Evolutionary conservation across 129 eudicot genomes (phyloP).

Genomic region (Helianthus annuus): DNA sequence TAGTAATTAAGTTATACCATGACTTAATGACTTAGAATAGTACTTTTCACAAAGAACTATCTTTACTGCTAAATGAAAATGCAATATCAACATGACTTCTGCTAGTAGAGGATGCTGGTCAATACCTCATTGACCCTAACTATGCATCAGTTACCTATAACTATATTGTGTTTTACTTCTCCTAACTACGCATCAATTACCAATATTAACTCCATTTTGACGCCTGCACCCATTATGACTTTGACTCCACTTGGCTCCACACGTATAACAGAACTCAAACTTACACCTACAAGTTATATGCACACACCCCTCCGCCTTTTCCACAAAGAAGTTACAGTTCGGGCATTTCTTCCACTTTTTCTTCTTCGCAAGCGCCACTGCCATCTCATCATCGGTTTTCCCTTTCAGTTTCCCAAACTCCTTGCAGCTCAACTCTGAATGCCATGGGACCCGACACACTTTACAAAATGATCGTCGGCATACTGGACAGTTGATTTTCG

Average conservation of each 20-base stretch:
- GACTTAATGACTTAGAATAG: too few species aligned
- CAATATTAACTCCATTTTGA: too few species aligned
- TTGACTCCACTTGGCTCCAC: conserved; percentile 31
- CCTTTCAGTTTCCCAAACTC: conserved; percentile 33
- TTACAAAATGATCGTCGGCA: conserved; percentile 60
- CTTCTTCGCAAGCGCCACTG: conserved; percentile 39
- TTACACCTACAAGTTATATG: conserved; percentile 62
- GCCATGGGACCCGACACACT: conserved; percentile 49
- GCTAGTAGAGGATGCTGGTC: too few species aligned
- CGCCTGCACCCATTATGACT: too few species aligned
- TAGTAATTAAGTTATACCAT: too few species aligned
- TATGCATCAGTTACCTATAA: too few species aligned
- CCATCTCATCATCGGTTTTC: conserved; percentile 21
- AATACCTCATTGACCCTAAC: too few species aligned
- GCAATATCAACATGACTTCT: too few species aligned
- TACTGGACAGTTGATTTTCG: conserved; percentile 37
- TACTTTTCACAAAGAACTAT: too few species aligned
- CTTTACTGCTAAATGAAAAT: too few species aligned
- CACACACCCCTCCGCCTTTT: conserved; percentile 47
- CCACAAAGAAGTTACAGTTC: conserved; percentile 45
- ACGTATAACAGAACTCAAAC: conserved; percentile 47
- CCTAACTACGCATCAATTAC: too few species aligned
- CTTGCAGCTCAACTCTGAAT: conserved; percentile 35
- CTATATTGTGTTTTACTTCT: too few species aligned
- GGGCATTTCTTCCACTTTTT: conserved; percentile 58